Percentiles rank a stretch among this genome's conserved stretches.
These are phyloP conservation scores for Massariosphaeria phaeospora DNA, from an alignment of 495 filamentous ascomycete genomes.

Conservation along the genomic window DNA sequence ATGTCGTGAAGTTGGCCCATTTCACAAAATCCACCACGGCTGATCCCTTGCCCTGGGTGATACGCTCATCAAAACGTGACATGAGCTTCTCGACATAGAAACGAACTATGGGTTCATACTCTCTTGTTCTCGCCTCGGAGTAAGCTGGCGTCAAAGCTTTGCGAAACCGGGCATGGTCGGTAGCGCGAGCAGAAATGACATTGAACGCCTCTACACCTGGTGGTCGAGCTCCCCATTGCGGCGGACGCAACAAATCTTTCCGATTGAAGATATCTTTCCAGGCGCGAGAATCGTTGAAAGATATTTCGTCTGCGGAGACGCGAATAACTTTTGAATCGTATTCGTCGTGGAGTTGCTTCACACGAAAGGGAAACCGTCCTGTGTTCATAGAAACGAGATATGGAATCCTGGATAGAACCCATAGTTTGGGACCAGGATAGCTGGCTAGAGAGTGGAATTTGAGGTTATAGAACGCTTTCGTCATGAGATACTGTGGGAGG, in stretches of 20 bases:
- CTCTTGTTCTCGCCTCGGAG: not conserved
- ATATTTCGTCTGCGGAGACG: conserved; percentile 10
- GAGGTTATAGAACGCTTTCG: conserved; percentile 43
- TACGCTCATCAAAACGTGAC: not conserved
- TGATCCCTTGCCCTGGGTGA: not conserved
- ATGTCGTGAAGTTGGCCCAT: conserved; percentile 19
- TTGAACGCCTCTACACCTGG: conserved; percentile 14
- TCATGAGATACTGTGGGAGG: conserved; percentile 10
- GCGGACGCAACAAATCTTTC: conserved; percentile 12
- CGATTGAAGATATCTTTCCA: conserved; percentile 23
- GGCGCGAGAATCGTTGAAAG: conserved; percentile 14
- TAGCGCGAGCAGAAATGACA: conserved; percentile 8
- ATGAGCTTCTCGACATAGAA: conserved; percentile 10
- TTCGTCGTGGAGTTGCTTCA: conserved; percentile 19
- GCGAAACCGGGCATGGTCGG: conserved; percentile 9
- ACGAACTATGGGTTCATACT: conserved; percentile 8
- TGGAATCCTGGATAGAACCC: conserved; percentile 43
- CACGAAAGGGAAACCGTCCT: conserved; percentile 3
- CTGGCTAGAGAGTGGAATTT: conserved; percentile 48
- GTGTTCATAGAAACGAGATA: conserved; percentile 9
- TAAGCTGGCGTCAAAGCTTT: conserved; percentile 15
- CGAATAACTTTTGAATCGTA: conserved; percentile 27
- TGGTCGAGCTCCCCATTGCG: conserved; percentile 10
- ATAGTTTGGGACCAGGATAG: conserved; percentile 51
- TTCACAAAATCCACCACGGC: conserved; percentile 13